Percentiles rank a stretch among this genome's conserved stretches.
These are phyloP conservation scores for Coleophoma cylindrospora DNA, from an alignment of 2,329 filamentous ascomycete species.

Conservation along the genomic window DNA sequence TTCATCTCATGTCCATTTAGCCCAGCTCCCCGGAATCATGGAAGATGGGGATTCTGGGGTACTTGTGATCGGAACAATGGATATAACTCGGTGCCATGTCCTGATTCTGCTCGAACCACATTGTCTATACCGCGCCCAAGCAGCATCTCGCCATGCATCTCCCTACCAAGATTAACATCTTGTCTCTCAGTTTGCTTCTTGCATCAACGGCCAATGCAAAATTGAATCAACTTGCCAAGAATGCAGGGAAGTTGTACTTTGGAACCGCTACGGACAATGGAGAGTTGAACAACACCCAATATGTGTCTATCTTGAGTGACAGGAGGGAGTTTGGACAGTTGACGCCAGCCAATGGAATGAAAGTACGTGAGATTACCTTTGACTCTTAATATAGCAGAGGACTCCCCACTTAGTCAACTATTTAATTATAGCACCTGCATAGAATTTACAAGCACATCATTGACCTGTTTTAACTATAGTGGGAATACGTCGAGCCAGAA, in stretches of 20 bases:
- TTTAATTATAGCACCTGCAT: too few relatives aligned
- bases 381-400: too few relatives aligned
- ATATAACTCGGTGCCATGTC: too few relatives aligned
- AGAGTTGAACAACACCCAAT: constrained; percentile 47
- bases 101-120: too few relatives aligned
- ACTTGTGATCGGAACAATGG: too few relatives aligned
- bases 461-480: constrained; percentile 28
- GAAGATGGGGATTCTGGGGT: too few relatives aligned
- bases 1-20: too few relatives aligned
- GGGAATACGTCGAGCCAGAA: constrained; percentile 55
- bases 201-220: constrained; percentile 19
- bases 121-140: too few relatives aligned
- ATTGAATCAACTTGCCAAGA: constrained; percentile 48
- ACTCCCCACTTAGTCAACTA: too few relatives aligned
- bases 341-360: constrained; percentile 58
- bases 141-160: background rate
- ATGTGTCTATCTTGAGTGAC: constrained; percentile 49
- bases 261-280: constrained; percentile 54
- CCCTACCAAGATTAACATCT: background rate
- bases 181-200: background rate
- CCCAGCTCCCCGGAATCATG: too few relatives aligned
- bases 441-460: too few relatives aligned
- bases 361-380: constrained; percentile 21
- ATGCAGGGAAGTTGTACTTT: constrained; percentile 49
- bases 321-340: constrained; percentile 57